Evolutionary conservation across 2,329 filamentous ascomycete species (phyloP), one percentile per base, ranked within the genome.

Genomic region (Fusarium mundagurra): DNA sequence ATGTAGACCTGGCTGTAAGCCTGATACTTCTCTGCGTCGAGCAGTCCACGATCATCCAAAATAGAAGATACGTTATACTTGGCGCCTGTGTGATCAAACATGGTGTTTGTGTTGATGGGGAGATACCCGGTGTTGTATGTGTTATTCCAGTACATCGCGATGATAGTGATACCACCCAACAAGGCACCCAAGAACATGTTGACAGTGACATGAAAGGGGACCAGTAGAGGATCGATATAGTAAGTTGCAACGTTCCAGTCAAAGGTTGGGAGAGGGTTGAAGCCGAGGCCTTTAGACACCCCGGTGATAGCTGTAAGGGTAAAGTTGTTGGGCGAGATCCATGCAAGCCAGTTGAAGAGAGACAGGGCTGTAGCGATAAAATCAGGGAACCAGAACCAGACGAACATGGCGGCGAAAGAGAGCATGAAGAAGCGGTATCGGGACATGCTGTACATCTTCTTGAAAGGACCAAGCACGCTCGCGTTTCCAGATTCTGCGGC

Each of bases 321-420:
- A 41, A 82, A 77, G 66, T 86, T 86, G 18, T 81, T 71, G 1
- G 87, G 87, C 0, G 84, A 80, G 61, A 90, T 89, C 88, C 88
- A 90, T 0, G 86, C 85, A 68, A 89, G 84, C 86, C 87, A 90
- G 79, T 84, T 87, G 78, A 90, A 89, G 36, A 82, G 78, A 9
- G 75, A 77, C 1, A 76, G 8, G 0, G 75, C 69, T 20, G 66
- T 58, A 4, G 61, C 67, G 8, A 77, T 77, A 3, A 75, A 57
- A 2, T 77, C 74, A 1, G 75, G 75, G 45, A 77, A 76, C 75
- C 75, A 77, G 29, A 77, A 77, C 64, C 69, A 77, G 10, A 76
- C 59, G 14, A 77, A 77, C 75, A 77, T 77, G 44, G 67, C 58
- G 1, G 16, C 67, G 20, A 73, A 77, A 1, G 73, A 54, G 1